Conservation (phyloP, 441 rosid genomes). For the Adansonia rubrostipa region DNA sequence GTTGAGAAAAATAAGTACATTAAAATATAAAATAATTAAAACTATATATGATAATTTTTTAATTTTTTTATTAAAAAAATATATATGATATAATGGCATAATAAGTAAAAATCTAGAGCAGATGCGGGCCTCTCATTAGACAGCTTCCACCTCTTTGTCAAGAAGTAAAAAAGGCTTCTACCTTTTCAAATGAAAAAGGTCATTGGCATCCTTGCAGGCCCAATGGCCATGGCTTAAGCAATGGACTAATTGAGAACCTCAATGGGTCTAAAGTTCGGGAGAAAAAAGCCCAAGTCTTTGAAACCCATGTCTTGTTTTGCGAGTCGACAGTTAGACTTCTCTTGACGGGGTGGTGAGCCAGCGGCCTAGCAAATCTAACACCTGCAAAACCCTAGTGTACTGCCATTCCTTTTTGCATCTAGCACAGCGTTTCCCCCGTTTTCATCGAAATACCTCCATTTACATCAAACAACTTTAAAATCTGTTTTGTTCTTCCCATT, state of each 20-base stretch:
- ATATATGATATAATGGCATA: too few relatives aligned
- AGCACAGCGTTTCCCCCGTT: background rate
- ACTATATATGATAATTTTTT: too few relatives aligned
- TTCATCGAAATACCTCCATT: background rate
- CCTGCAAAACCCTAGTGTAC: slow-evolving; percentile 19
- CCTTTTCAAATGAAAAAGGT: background rate
- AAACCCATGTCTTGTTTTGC: background rate
- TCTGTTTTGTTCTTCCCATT: background rate
- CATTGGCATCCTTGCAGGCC: background rate
- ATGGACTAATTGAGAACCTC: background rate
- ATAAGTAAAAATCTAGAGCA: too few relatives aligned
- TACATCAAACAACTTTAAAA: background rate
- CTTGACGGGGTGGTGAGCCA: background rate
- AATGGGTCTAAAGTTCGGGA: background rate
- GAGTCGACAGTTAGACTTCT: background rate
- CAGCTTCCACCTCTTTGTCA: too few relatives aligned
- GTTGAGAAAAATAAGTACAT: too few relatives aligned
- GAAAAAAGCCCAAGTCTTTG: background rate
- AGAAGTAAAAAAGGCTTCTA: background rate
- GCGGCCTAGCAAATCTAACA: background rate
- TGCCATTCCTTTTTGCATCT: background rate
- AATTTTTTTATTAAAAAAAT: too few relatives aligned
- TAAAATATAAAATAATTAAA: too few relatives aligned
- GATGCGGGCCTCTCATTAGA: too few relatives aligned
- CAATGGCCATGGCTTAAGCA: background rate